Conservation (phyloP, 2,329 filamentous ascomycete species). For the Grosmannia clavigera region DNA sequence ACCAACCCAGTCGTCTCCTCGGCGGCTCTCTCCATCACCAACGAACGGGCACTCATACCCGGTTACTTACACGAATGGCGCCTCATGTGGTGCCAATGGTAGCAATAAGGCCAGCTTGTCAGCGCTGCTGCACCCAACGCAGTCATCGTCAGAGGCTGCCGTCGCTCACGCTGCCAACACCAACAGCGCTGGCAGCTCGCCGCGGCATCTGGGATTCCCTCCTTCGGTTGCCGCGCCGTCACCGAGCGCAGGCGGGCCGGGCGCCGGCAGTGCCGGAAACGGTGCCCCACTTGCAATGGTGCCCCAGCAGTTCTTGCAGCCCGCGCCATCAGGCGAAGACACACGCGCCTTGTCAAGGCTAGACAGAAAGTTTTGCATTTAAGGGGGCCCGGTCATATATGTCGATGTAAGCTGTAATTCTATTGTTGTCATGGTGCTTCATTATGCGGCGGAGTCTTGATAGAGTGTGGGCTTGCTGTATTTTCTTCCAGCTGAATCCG, state of each 20-base stretch:
- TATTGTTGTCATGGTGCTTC: not conserved
- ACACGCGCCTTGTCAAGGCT: slow-evolving; percentile 12
- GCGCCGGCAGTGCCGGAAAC: not conserved
- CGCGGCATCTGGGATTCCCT: slow-evolving; percentile 21
- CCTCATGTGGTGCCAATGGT: slow-evolving; percentile 1
- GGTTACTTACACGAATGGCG: slow-evolving; percentile 14
- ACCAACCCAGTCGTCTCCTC: slow-evolving; percentile 6
- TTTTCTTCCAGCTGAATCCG: not conserved
- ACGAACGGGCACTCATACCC: slow-evolving; percentile 32
- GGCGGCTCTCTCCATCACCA: slow-evolving; percentile 1
- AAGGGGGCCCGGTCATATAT: not conserved
- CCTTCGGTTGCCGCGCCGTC: not conserved
- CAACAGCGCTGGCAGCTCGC: slow-evolving; percentile 35
- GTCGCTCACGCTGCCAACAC: slow-evolving; percentile 24
- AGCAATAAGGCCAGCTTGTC: slow-evolving; percentile 33
- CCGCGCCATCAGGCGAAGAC: slow-evolving; percentile 12
- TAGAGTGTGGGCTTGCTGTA: not conserved
- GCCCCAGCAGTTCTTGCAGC: slow-evolving; percentile 11
- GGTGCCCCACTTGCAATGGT: not conserved
- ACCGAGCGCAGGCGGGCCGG: not conserved
- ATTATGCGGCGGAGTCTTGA: not conserved
- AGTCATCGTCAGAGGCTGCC: slow-evolving; percentile 29
- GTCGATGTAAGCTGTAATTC: no score
- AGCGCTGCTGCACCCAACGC: slow-evolving; percentile 36
- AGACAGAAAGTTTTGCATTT: slow-evolving; percentile 19